Evolutionary conservation across 1,284 basidiomycete species (phyloP).

Genomic region (Heimioporus retisporus): DNA sequence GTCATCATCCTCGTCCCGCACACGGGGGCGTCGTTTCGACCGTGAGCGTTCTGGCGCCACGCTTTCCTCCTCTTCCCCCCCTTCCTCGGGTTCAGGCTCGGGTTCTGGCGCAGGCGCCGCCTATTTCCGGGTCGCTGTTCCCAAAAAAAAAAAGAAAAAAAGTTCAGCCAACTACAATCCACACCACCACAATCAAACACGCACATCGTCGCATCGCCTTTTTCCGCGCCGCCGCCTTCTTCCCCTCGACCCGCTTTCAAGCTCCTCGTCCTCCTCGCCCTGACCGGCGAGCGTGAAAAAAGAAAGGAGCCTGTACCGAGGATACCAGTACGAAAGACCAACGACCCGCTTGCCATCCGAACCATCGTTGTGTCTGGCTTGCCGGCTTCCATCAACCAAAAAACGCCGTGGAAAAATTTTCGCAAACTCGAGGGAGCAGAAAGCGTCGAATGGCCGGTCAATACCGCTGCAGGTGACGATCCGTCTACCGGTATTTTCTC

Average conservation of each 20-base stretch:
- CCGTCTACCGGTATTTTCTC: conserved; percentile 40
- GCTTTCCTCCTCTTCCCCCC: background rate
- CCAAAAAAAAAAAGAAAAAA: too few relatives aligned
- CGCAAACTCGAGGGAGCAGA: conserved; percentile 82
- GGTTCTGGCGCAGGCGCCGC: too few relatives aligned
- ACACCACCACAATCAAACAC: too few relatives aligned
- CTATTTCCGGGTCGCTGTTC: too few relatives aligned
- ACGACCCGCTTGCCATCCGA: conserved; percentile 83
- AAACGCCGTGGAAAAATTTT: conserved; percentile 90
- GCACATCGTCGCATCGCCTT: too few relatives aligned
- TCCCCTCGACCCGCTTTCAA: too few relatives aligned
- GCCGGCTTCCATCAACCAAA: conserved; percentile 75
- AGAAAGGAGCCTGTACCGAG: conserved; percentile 44
- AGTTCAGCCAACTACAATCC: too few relatives aligned
- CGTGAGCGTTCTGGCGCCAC: conserved; percentile 3
- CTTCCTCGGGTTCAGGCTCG: too few relatives aligned
- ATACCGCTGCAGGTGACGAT: conserved; percentile 57
- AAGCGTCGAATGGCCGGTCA: conserved; percentile 76
- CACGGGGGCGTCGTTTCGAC: conserved; percentile 8
- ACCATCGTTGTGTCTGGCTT: conserved; percentile 86
- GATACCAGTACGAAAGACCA: conserved; percentile 48
- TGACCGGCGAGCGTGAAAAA: conserved; percentile 57
- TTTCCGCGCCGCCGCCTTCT: too few relatives aligned
- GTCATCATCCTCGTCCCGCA: conserved; percentile 34
- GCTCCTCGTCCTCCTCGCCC: conserved; percentile 82